phyloP scores from a whole-genome alignment of 2,329 filamentous ascomycete genomes.

The Botrytis tulipae region DNA sequence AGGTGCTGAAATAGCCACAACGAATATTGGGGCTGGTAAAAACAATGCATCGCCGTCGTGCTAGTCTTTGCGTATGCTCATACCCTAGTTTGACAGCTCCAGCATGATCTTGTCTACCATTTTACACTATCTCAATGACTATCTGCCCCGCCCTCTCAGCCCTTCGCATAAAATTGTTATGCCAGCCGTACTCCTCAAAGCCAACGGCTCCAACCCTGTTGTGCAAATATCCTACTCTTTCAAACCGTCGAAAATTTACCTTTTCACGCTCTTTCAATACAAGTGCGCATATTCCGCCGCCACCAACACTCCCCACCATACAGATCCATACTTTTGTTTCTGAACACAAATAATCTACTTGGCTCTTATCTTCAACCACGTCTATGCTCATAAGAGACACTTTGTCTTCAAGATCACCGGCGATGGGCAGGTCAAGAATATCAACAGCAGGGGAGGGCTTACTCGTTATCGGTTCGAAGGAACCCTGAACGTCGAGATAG shows the following conservation, averaged over 20 bases:
- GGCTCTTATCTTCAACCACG: not conserved
- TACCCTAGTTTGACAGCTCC: not conserved
- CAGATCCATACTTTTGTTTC: not conserved
- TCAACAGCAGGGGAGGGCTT: not conserved
- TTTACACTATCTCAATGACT: not conserved
- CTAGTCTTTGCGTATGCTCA: not conserved
- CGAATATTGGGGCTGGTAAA: not conserved
- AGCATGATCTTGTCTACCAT: not conserved
- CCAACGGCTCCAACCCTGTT: not conserved
- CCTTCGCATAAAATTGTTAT: not conserved
- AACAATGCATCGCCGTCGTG: not conserved
- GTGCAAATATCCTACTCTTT: constrained; percentile 6
- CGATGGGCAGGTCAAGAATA: not conserved
- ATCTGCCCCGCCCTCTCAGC: not conserved
- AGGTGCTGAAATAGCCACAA: not conserved
- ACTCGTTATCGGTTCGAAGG: not conserved
- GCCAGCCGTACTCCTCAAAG: not conserved
- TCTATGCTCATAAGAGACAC: not conserved
- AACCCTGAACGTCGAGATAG: not conserved
- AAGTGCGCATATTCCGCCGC: not conserved
- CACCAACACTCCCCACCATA: not conserved
- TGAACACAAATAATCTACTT: not conserved
- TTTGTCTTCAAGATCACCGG: not conserved
- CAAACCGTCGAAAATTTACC: not conserved
- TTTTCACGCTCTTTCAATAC: not conserved